Base-by-base conservation (phyloP, 345 rosid species). In the Eucalyptus camaldulensis region DNA sequence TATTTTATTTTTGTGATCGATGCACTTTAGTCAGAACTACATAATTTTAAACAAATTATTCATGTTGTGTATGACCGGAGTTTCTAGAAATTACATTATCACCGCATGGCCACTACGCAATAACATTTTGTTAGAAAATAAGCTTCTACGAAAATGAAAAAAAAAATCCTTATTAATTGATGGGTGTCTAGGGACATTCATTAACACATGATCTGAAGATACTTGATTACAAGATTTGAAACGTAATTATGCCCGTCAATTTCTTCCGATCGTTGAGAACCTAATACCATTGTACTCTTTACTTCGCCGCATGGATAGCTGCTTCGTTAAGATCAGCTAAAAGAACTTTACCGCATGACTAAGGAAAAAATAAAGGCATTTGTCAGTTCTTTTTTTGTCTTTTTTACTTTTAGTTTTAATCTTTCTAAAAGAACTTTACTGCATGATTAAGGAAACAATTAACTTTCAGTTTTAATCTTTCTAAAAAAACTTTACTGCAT, bases 91-190 rank as follows among this genome's bases (percentile, higher is more conserved):
- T 56, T 24, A 8, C 1, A 5, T 9, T 12, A 56, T 56, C 3
- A 0, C 3, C 1, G 2, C 11, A 56, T 56, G 27, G 5, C 0
- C 6, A 24, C 3, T 56, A 2, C 0, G 12, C 11, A 24, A 17
- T 9, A 24, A 56, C 13, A 22, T 56, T 56, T 56, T 24, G 13
- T 19, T 22, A 22, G 13, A 24, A 56, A 5, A 56, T 24, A 56
- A 56, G 5, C 6, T 56, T 27, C 17, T 12, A 13, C 15, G 17
- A 29, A 65, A 65, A 14, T 15, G 21, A 14, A n/a, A n/a, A 65
- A 8, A 65, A 14, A 60, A 12, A 10, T 6, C 37, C 3, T 65
- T 29, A n/a, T 29, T 13, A 14, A 13, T 14, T 65, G 5, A 65
- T 14, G 5, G 14, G 72, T 13, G 17, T 65, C 6, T 11, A 5